Evolutionary conservation across 768 basidiomycete species (phyloP).

Genomic region (Pisolithus microcarpus): DNA sequence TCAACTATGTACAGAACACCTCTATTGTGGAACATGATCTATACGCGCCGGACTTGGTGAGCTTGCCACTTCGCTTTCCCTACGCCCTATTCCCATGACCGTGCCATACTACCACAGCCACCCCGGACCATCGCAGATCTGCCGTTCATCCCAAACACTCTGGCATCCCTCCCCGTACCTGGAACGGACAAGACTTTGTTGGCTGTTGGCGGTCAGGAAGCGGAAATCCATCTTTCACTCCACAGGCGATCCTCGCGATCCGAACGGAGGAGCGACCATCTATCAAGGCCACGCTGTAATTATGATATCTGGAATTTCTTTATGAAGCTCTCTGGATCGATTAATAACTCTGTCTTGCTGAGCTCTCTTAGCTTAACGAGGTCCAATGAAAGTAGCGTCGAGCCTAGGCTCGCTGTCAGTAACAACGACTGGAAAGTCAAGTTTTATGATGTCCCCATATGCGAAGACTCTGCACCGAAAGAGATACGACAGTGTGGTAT

Average conservation of each 20-base stretch:
- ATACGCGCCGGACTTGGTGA: constrained; percentile 37
- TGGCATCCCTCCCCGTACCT: constrained; percentile 48
- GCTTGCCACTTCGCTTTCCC: constrained; percentile 16
- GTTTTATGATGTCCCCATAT: constrained; percentile 68
- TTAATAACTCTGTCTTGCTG: constrained; percentile 75
- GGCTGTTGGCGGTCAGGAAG: constrained; percentile 70
- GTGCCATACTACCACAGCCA: constrained; percentile 25
- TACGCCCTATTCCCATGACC: constrained; percentile 10
- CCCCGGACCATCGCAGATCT: constrained; percentile 47
- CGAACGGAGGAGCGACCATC: constrained; percentile 10
- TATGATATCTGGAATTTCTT: constrained; percentile 47
- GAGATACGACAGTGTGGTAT: constrained; percentile 44
- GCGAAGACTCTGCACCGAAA: constrained; percentile 36
- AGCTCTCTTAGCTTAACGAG: constrained; percentile 55
- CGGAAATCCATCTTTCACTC: constrained; percentile 62
- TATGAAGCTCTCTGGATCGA: constrained; percentile 51
- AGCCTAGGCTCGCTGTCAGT: constrained; percentile 74
- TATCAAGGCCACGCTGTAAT: constrained; percentile 7
- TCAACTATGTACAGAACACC: constrained; percentile 51
- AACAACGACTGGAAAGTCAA: constrained; percentile 83
- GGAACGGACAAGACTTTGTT: constrained; percentile 51
- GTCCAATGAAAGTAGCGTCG: constrained; percentile 56
- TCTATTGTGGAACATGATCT: constrained; percentile 60
- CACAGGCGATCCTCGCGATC: constrained; percentile 26
- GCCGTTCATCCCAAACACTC: constrained; percentile 55